Percentiles rank a stretch among this genome's conserved stretches.
phyloP scores from a whole-genome alignment of 352 stramenopile species.

The Pythium phragmitis region DNA sequence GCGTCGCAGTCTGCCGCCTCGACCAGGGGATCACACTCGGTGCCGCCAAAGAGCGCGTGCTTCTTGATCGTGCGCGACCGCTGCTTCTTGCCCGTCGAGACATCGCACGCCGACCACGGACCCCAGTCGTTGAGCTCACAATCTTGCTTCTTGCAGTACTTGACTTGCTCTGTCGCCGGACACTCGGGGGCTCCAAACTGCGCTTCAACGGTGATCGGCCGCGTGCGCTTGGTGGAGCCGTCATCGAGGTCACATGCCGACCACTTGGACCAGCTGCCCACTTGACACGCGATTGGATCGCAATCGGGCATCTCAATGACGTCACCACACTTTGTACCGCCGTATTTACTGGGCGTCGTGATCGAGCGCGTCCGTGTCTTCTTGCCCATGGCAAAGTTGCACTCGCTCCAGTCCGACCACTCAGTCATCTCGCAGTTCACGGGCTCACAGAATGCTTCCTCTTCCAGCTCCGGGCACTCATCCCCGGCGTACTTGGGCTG shows the following conservation, averaged over 20 bases:
- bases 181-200: conserved; percentile 35
- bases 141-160: conserved; percentile 37
- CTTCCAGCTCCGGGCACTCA: conserved; percentile 11
- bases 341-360: conserved; percentile 25
- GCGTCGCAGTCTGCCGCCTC: conserved; percentile 44
- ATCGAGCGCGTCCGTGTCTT: conserved; percentile 45
- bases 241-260: conserved; percentile 32
- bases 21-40: conserved; percentile 35
- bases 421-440: conserved; percentile 32
- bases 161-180: conserved; percentile 24
- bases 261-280: conserved; percentile 37
- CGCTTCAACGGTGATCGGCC: conserved; percentile 31
- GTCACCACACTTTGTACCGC: conserved; percentile 25
- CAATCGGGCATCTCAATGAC: conserved; percentile 30
- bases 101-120: conserved; percentile 27
- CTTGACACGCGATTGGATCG: conserved; percentile 37
- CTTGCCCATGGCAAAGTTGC: conserved; percentile 38
- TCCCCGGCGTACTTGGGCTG: conserved; percentile 35
- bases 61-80: conserved; percentile 38
- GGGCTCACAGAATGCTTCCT: conserved; percentile 32
- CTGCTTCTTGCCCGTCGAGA: conserved; percentile 31
- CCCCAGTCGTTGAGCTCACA: conserved; percentile 45
- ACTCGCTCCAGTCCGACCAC: conserved; percentile 43
- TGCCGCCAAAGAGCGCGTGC: conserved; percentile 37
- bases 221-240: conserved; percentile 31